Evolutionary conservation across 305 asterid species (phyloP).

Genomic region (Fraxinus baroniana): DNA sequence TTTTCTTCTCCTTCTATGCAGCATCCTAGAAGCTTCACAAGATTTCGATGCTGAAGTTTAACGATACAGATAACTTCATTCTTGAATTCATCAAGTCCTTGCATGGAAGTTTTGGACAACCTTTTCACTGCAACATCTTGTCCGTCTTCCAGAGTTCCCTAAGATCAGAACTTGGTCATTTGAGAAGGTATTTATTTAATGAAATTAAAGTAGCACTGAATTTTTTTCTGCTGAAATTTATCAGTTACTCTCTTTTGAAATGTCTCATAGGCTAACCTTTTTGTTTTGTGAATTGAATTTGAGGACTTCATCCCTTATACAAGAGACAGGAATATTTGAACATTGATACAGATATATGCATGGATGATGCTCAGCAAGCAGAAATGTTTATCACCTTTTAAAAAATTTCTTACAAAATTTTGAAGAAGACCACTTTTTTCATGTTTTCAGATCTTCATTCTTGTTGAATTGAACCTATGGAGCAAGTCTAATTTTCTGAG

Average conservation of each 20-base stretch:
- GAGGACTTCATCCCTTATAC: background rate
- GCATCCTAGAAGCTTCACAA: conserved; percentile 39
- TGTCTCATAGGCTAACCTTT: background rate
- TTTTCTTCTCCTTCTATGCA: conserved; percentile 31
- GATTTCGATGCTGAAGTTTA: conserved; percentile 42
- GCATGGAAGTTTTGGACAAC: conserved; percentile 27
- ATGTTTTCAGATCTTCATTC: background rate
- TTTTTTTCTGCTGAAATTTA: background rate
- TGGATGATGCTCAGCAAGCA: background rate
- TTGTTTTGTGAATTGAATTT: background rate
- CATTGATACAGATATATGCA: background rate
- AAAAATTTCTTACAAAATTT: background rate
- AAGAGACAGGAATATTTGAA: background rate
- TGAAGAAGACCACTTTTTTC: background rate
- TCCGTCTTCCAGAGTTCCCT: conserved; percentile 32
- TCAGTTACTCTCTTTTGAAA: background rate
- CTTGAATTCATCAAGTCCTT: conserved; percentile 38
- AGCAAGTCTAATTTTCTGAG: background rate
- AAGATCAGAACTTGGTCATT: background rate
- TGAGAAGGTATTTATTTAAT: background rate
- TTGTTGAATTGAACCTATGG: background rate
- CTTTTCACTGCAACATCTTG: conserved; percentile 36
- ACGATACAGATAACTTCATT: conserved; percentile 34
- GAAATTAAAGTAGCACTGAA: background rate
- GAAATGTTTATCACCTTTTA: background rate